These are phyloP conservation scores for Kalaharituber pfeilii DNA, from an alignment of 2,329 filamentous ascomycete genomes.

Conservation along the genomic window DNA sequence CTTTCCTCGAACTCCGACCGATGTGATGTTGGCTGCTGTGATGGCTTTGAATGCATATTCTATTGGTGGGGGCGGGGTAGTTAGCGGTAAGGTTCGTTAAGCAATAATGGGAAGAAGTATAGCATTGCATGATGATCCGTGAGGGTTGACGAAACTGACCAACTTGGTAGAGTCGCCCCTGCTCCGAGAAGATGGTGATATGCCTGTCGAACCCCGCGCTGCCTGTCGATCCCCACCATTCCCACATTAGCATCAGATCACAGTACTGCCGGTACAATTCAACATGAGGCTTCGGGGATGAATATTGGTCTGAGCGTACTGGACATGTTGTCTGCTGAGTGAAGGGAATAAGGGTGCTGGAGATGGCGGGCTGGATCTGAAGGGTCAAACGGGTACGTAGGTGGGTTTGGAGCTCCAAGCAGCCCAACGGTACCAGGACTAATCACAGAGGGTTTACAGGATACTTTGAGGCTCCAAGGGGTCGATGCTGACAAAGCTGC, in stretches of 20 bases:
- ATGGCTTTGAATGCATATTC: slow-evolving; percentile 99
- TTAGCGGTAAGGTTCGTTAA: neutral
- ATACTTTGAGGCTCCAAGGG: no score
- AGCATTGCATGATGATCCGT: no score
- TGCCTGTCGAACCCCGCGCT: slow-evolving; percentile 91
- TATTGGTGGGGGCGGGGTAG: slow-evolving; percentile 28
- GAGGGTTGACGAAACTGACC: slow-evolving; percentile 45
- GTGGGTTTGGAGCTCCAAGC: no score
- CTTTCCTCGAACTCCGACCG: slow-evolving; percentile 88
- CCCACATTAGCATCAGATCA: neutral
- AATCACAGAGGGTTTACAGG: no score
- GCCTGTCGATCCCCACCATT: slow-evolving; percentile 33
- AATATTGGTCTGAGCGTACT: no score
- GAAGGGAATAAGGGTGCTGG: no score
- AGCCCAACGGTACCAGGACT: no score
- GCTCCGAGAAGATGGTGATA: slow-evolving; percentile 99
- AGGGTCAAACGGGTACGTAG: no score
- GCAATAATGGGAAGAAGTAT: neutral
- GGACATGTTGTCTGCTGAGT: no score
- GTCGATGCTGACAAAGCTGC: neutral
- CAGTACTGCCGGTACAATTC: no score
- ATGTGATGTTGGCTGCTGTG: slow-evolving; percentile 93
- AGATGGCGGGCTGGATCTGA: no score
- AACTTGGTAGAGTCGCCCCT: slow-evolving; percentile 97
- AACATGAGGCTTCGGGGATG: no score